These are phyloP conservation scores for Pichia deserticola DNA, from an alignment of 805 yeast species.

Conservation along the genomic window DNA sequence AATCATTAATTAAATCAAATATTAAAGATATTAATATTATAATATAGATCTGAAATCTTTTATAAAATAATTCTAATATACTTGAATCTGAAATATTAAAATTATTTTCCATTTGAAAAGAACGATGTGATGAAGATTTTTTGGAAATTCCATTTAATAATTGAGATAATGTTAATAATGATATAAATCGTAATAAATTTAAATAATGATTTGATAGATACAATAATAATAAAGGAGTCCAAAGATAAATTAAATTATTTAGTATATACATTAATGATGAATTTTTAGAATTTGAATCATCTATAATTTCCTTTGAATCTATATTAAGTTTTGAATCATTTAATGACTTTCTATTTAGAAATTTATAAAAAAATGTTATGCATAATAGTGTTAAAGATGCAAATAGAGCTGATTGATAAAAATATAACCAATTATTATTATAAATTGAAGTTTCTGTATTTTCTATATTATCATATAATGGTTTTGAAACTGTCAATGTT, in stretches of 20 bases:
- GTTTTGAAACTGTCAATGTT: constrained; percentile 15
- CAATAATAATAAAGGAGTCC: constrained; percentile 14
- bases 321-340: no score
- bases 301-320: not conserved
- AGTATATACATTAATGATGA: no score
- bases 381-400: constrained; percentile 17
- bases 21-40: constrained; percentile 11
- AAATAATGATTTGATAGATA: constrained; percentile 20
- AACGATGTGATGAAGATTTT: constrained; percentile 7
- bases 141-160: constrained; percentile 11
- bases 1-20: constrained; percentile 1
- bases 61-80: constrained; percentile 2
- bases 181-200: constrained; percentile 22
- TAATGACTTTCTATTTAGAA: no score
- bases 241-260: not conserved
- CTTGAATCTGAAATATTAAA: constrained; percentile 13
- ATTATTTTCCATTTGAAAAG: constrained; percentile 16
- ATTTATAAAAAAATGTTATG: constrained; percentile 1
- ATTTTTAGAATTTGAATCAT: not conserved
- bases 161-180: constrained; percentile 18
- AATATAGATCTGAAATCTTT: constrained; percentile 15
- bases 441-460: not conserved
- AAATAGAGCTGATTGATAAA: constrained; percentile 13
- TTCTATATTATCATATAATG: not conserved
- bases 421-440: not conserved